Percentiles rank a stretch among this genome's conserved stretches.
phyloP scores from a whole-genome alignment of 1,284 basidiomycete genomes.

The Microstroma glucosiphilum region DNA sequence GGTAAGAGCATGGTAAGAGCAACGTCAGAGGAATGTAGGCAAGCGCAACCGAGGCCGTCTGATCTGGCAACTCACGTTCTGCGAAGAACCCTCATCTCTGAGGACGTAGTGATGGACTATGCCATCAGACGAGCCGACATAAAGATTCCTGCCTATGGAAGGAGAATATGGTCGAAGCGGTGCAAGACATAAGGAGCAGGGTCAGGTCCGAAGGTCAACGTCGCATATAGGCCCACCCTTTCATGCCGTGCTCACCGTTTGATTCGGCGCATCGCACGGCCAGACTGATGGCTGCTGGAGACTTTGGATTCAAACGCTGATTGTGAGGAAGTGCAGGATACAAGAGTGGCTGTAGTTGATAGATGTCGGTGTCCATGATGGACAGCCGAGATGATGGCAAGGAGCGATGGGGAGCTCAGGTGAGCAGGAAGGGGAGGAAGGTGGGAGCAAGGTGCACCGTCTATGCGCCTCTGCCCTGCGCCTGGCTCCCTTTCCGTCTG shows the following conservation, averaged over 20 bases:
- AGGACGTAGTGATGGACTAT: slow-evolving; percentile 25
- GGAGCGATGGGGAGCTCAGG: no score
- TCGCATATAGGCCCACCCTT: neutral
- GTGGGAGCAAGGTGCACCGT: no score
- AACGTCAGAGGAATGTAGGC: slow-evolving; percentile 15
- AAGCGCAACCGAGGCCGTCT: slow-evolving; percentile 19
- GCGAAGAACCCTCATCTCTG: slow-evolving; percentile 15
- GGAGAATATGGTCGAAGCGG: no score
- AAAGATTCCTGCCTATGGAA: slow-evolving; percentile 17
- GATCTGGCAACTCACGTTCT: slow-evolving; percentile 24
- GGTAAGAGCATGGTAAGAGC: neutral
- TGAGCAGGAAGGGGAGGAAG: no score
- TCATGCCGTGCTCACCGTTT: slow-evolving; percentile 8
- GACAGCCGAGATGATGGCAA: no score
- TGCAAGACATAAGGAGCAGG: neutral
- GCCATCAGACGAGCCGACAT: slow-evolving; percentile 36
- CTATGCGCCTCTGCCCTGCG: no score
- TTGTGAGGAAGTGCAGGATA: slow-evolving; percentile 26
- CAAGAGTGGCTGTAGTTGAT: slow-evolving; percentile 25
- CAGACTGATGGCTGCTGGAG: slow-evolving; percentile 26
- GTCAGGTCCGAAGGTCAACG: neutral
- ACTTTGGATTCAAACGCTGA: slow-evolving; percentile 16
- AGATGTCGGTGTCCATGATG: slow-evolving; percentile 6
- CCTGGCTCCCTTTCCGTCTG: no score
- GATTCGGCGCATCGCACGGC: slow-evolving; percentile 17